Percentiles rank a stretch among this genome's conserved stretches.
Conservation (phyloP, 257 asterid species). For the Euphrasia confusa region DNA sequence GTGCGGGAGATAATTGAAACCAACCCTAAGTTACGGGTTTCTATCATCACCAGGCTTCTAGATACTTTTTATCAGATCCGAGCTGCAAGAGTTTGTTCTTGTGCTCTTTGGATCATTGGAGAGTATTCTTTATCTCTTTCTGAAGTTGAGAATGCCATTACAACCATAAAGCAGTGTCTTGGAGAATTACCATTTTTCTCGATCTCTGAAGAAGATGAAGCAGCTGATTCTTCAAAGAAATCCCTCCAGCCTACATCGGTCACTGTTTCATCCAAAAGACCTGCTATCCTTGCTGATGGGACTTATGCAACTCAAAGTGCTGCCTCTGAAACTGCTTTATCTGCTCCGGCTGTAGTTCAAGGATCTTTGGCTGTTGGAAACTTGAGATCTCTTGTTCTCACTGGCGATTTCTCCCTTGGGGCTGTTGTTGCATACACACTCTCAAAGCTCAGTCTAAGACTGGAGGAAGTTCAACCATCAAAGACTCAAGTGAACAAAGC, state of each 20-base stretch:
- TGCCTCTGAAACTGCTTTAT: constrained; percentile 89
- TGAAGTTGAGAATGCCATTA: constrained; percentile 82
- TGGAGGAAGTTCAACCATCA: constrained; percentile 89
- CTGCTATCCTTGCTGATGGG: constrained; percentile 94
- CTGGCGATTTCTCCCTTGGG: constrained; percentile 92
- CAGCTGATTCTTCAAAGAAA: constrained; percentile 67
- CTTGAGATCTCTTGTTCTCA: constrained; percentile 85
- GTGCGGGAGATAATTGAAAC: constrained; percentile 93
- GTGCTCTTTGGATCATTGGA: constrained; percentile 96
- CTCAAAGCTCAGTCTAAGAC: constrained; percentile 73
- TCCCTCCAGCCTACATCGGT: constrained; percentile 65
- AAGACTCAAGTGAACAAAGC: constrained; percentile 75
- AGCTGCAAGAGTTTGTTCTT: constrained; percentile 85
- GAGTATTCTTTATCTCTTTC: constrained; percentile 83
- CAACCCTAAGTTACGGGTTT: constrained; percentile 81
- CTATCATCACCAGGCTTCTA: constrained; percentile 75
- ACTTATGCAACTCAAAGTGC: constrained; percentile 98
- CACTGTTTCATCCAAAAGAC: constrained; percentile 88
- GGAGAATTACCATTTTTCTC: constrained; percentile 89
- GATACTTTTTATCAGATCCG: constrained; percentile 92
- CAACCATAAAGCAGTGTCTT: constrained; percentile 90
- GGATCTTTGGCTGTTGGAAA: constrained; percentile 65
- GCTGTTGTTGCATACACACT: constrained; percentile 85
- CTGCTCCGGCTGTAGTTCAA: constrained; percentile 70
- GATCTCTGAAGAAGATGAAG: constrained; percentile 70